Evolutionary conservation across 805 yeast genomes (phyloP).

Genomic region (Wickerhamiella occidentalis): DNA sequence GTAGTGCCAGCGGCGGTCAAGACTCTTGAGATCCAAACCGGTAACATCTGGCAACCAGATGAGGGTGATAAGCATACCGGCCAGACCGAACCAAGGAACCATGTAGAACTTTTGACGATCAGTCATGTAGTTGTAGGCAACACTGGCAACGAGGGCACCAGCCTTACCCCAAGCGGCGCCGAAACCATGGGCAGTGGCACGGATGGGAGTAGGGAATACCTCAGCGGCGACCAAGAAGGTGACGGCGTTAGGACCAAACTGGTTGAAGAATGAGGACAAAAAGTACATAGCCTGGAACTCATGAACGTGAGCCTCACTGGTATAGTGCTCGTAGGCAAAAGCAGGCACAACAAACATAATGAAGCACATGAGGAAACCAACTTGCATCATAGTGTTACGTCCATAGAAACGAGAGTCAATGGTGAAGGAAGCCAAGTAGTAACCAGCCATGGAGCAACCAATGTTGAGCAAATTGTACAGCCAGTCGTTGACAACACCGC

Average conservation of each 20-base stretch:
- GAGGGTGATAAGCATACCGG: slow-evolving; percentile 28
- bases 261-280: slow-evolving; percentile 50
- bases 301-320: slow-evolving; percentile 20
- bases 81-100: slow-evolving; percentile 32
- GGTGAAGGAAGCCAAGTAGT: slow-evolving; percentile 45
- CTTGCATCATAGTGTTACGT: slow-evolving; percentile 45
- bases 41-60: slow-evolving; percentile 30
- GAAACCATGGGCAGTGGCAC: slow-evolving; percentile 56
- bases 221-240: slow-evolving; percentile 56
- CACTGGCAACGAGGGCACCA: slow-evolving; percentile 49
- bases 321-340: slow-evolving; percentile 43
- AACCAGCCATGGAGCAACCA: slow-evolving; percentile 72
- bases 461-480: slow-evolving; percentile 30
- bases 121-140: slow-evolving; percentile 29
- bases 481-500: slow-evolving; percentile 43
- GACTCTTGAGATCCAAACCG: slow-evolving; percentile 30
- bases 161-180: slow-evolving; percentile 55
- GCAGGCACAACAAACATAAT: slow-evolving; percentile 45
- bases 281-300: slow-evolving; percentile 45
- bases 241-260: slow-evolving; percentile 55
- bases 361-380: slow-evolving; percentile 46
- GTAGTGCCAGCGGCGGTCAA: slow-evolving; percentile 30
- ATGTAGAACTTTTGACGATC: slow-evolving; percentile 28
- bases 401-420: slow-evolving; percentile 40
- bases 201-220: slow-evolving; percentile 50